These are phyloP conservation scores for Tardiomyces depauwii DNA, from an alignment of 1,139 yeast genomes.

Conservation along the genomic window DNA sequence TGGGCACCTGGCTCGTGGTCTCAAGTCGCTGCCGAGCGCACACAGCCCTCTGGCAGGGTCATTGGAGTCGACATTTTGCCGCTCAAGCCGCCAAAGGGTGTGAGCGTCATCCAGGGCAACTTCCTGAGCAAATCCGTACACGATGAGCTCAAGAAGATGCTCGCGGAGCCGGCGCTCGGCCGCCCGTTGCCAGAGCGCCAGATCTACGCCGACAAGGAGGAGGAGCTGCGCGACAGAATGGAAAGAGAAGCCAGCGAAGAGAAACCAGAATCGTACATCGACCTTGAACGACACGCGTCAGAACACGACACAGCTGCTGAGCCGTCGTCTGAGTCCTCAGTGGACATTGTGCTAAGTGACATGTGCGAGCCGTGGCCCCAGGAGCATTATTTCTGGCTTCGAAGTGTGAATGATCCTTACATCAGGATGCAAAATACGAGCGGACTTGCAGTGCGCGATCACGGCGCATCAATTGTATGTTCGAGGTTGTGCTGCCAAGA, in stretches of 20 bases:
- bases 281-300: background rate
- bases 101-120: slow-evolving; percentile 76
- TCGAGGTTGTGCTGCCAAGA: background rate
- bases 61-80: slow-evolving; percentile 81
- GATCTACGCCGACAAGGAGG: slow-evolving; percentile 1
- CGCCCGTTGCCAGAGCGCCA: slow-evolving; percentile 7
- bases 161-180: slow-evolving; percentile 26
- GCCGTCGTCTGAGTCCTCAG: slow-evolving; percentile 23
- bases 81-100: slow-evolving; percentile 69
- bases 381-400: slow-evolving; percentile 50
- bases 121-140: slow-evolving; percentile 62
- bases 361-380: slow-evolving; percentile 72
- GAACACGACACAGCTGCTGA: slow-evolving; percentile 1
- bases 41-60: slow-evolving; percentile 49
- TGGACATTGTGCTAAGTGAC: slow-evolving; percentile 75
- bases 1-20: slow-evolving; percentile 98
- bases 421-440: slow-evolving; percentile 66
- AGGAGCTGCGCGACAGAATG: slow-evolving; percentile 17
- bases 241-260: slow-evolving; percentile 24
- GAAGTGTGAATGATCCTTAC: slow-evolving; percentile 71
- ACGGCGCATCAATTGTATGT: slow-evolving; percentile 44
- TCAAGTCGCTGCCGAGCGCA: slow-evolving; percentile 56
- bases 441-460: slow-evolving; percentile 54
- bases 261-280: background rate
- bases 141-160: slow-evolving; percentile 42